phyloP scores from a whole-genome alignment of 2,329 filamentous ascomycete genomes.

The Alternaria infectoria region DNA sequence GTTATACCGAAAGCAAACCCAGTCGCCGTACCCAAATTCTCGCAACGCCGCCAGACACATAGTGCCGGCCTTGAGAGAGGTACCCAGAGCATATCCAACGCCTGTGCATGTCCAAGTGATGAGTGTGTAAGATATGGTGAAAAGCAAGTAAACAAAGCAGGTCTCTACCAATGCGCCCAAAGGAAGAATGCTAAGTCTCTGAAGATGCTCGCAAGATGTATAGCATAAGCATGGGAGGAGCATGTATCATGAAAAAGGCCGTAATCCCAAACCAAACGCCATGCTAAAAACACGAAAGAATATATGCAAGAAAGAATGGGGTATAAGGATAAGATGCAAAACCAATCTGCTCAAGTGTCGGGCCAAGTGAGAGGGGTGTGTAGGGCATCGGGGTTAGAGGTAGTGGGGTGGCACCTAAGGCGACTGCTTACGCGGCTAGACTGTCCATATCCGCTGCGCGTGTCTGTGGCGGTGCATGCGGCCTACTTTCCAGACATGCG shows the following conservation, averaged over 20 bases:
- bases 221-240: constrained; percentile 20
- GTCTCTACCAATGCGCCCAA: constrained; percentile 17
- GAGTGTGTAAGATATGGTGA: constrained; percentile 4
- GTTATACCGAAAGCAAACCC: constrained; percentile 8
- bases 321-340: constrained; percentile 6
- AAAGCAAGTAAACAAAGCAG: constrained; percentile 6
- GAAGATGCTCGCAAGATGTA: constrained; percentile 29
- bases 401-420: not conserved
- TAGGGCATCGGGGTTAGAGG: not conserved
- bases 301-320: constrained; percentile 6
- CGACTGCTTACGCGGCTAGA: not conserved
- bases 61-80: not conserved
- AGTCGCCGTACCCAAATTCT: constrained; percentile 1
- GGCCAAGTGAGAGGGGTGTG: not conserved
- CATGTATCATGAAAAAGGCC: constrained; percentile 24
- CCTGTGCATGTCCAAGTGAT: constrained; percentile 9
- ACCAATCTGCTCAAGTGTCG: not conserved
- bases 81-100: constrained; percentile 13
- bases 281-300: constrained; percentile 22
- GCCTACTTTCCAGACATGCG: constrained; percentile 48
- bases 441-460: not conserved
- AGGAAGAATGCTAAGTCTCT: constrained; percentile 17
- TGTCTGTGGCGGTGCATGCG: constrained; percentile 3
- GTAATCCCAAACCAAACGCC: constrained; percentile 27
- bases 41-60: constrained; percentile 9